A percentile compares a stretch with the other conserved stretches of the same genome.
Conservation (phyloP, 768 basidiomycete species). For the Tricholoma saponaceum region DNA sequence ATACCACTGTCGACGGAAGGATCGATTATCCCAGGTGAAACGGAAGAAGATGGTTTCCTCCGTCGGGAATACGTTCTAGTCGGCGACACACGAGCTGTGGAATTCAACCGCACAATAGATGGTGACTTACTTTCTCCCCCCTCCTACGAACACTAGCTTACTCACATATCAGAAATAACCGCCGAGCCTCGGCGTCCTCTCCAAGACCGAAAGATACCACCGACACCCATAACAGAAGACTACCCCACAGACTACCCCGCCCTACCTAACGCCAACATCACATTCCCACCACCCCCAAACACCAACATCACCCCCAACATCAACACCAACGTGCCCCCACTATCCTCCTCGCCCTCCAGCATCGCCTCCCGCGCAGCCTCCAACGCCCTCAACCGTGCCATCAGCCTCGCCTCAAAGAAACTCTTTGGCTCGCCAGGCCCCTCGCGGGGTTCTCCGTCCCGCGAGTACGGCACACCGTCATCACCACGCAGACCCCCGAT, state of each 20-base stretch:
- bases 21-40: constrained; percentile 77
- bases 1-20: constrained; percentile 49
- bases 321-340: constrained; percentile 45
- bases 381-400: constrained; percentile 73
- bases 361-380: constrained; percentile 59
- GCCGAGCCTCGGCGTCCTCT: constrained; percentile 55
- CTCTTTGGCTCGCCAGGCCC: constrained; percentile 55
- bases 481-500: constrained; percentile 58
- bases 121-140: constrained; percentile 45
- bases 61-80: constrained; percentile 92
- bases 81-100: constrained; percentile 83
- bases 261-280: constrained; percentile 34
- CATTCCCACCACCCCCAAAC: constrained; percentile 69
- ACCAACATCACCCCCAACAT: constrained; percentile 19
- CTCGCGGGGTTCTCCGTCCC: constrained; percentile 34
- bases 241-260: constrained; percentile 32
- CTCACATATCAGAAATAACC: constrained; percentile 53
- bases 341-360: constrained; percentile 64
- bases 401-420: constrained; percentile 80
- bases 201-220: constrained; percentile 49
- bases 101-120: constrained; percentile 89
- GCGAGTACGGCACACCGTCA: constrained; percentile 40
- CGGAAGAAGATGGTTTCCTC: constrained; percentile 76
- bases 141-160: not conserved
- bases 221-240: constrained; percentile 47